Conservation (phyloP, 208 protist genomes). For the Vickermania spadyakhi region DNA sequence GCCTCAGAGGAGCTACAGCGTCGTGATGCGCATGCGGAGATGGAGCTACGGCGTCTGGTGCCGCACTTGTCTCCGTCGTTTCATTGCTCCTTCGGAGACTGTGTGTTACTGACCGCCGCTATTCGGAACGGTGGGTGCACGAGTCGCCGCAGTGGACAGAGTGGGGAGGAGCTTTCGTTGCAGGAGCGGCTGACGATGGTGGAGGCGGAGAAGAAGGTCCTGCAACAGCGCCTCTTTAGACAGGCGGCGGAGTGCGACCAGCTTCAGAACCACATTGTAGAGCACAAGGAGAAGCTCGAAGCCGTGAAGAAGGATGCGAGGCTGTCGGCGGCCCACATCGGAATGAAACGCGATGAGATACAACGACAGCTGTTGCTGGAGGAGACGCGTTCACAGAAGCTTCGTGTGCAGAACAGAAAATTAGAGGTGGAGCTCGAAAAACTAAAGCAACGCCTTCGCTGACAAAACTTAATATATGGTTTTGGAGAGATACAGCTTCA, state of each 20-base stretch:
- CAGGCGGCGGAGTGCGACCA: slow-evolving; percentile 31
- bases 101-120: slow-evolving; percentile 41
- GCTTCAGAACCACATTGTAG: slow-evolving; percentile 35
- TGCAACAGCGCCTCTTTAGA: slow-evolving; percentile 29
- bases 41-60: slow-evolving; percentile 50
- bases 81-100: slow-evolving; percentile 44
- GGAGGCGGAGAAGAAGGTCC: slow-evolving; percentile 36
- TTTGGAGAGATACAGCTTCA: no score
- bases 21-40: slow-evolving; percentile 7
- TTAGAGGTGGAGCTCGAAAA: slow-evolving; percentile 60
- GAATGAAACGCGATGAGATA: slow-evolving; percentile 60
- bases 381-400: slow-evolving; percentile 57
- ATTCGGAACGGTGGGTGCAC: slow-evolving; percentile 34
- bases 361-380: slow-evolving; percentile 72
- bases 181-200: slow-evolving; percentile 30
- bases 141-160: neutral
- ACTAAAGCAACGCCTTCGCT: slow-evolving; percentile 21
- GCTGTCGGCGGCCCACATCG: slow-evolving; percentile 32
- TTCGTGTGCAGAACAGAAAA: slow-evolving; percentile 49
- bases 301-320: slow-evolving; percentile 32
- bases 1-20: no score
- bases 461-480: no score
- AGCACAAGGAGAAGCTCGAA: slow-evolving; percentile 29
- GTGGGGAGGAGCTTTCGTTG: slow-evolving; percentile 18
- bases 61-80: slow-evolving; percentile 71